phyloP scores from a whole-genome alignment of 306 rosid species.

The Cucurbita moschata region DNA sequence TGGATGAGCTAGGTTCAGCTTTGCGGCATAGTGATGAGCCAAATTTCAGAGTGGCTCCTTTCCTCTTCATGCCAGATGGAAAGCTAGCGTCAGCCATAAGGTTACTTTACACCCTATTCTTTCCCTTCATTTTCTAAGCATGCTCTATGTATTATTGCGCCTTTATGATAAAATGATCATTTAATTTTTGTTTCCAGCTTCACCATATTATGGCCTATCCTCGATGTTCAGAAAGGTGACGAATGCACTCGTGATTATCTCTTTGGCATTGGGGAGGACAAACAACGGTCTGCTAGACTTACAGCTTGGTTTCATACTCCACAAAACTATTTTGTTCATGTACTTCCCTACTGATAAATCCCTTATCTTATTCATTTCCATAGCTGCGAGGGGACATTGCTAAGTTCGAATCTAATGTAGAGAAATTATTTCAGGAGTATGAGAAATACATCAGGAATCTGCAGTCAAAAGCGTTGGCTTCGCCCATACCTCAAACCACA shows the following conservation, averaged over 20 bases:
- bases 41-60: constrained; percentile 78
- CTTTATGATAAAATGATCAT: constrained; percentile 1
- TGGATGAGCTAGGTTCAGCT: constrained; percentile 97
- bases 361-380: neutral
- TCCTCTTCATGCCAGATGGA: constrained; percentile 91
- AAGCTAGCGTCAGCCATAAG: constrained; percentile 72
- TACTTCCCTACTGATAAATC: constrained; percentile 21
- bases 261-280: constrained; percentile 78
- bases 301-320: constrained; percentile 91
- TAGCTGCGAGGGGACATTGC: neutral
- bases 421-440: constrained; percentile 37
- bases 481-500: constrained; percentile 7
- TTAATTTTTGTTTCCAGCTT: constrained; percentile 38
- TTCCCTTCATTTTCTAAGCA: constrained; percentile 4
- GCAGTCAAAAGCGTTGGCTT: constrained; percentile 18
- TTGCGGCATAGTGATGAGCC: constrained; percentile 80
- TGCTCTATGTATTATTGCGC: constrained; percentile 4
- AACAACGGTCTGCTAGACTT: constrained; percentile 83
- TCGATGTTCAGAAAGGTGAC: constrained; percentile 43
- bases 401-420: constrained; percentile 11
- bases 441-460: constrained; percentile 40
- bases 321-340: constrained; percentile 59
- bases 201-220: constrained; percentile 71
- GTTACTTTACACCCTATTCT: constrained; percentile 18
- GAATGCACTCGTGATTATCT: constrained; percentile 89